Conservation (phyloP, 192 early-diverging fungal species). For the Backusella tarrabulga region DNA sequence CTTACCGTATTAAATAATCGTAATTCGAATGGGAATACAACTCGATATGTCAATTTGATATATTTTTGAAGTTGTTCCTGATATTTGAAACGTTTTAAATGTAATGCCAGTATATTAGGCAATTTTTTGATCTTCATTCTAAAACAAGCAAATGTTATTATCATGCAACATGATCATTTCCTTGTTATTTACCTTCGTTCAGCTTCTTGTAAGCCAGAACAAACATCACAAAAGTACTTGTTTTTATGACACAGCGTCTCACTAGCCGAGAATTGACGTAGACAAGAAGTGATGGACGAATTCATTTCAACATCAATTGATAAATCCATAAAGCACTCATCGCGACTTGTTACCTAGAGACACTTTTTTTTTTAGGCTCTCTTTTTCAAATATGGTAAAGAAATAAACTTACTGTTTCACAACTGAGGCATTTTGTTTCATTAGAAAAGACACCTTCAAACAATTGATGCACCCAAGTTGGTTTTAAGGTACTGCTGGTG, state of each 20-base stretch:
- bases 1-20: constrained; percentile 89
- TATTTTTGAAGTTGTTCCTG: constrained; percentile 88
- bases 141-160: neutral
- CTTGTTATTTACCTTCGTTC: constrained; percentile 68
- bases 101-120: constrained; percentile 93
- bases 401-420: constrained; percentile 71
- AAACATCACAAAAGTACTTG: constrained; percentile 98
- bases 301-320: constrained; percentile 97
- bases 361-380: neutral
- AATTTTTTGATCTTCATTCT: constrained; percentile 95
- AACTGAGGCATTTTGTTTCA: constrained; percentile 96
- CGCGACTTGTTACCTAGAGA: constrained; percentile 76
- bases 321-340: constrained; percentile 94
- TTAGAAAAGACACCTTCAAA: constrained; percentile 96
- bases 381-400: no score
- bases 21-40: constrained; percentile 92
- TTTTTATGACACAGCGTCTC: constrained; percentile 95
- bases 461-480: constrained; percentile 92
- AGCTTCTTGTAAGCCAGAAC: constrained; percentile 94
- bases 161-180: neutral
- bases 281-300: constrained; percentile 89
- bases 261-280: constrained; percentile 94
- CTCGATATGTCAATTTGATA: constrained; percentile 93
- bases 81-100: constrained; percentile 98
- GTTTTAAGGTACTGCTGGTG: constrained; percentile 9